Base-by-base conservation (phyloP, 352 stramenopile species). In the Phytophthora melonis region DNA sequence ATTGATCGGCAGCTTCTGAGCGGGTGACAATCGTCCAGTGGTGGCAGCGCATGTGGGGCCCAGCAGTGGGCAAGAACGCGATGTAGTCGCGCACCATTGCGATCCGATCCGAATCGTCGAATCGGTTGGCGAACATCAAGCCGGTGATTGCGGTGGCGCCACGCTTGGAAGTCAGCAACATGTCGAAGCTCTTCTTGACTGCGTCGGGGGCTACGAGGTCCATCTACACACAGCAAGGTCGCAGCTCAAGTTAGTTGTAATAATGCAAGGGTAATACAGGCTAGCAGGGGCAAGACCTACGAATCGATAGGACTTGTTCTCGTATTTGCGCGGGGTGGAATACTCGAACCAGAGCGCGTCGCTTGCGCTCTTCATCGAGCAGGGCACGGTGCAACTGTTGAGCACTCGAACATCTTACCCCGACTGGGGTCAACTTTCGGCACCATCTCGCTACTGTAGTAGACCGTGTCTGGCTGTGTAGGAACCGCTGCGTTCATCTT, bases 101-200 rank as follows among this genome's bases (percentile, higher is more conserved):
- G 16, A 47, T n/a, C 1, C 30, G 66, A 21, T 27, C 34, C 6
- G 7, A 19, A 4, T 58, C 39, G 41, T 68, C 14, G 25, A 63
- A 57, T n/a, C 54, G 61, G 3, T 34, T 54, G 21, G 66, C 66
- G 45, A 68, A 67, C 58, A 68, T 72, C 9, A 72, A n/a, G 11
- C 66, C 50, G 32, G 57, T 63, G 14, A 73, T 67, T 4, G 36
- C 39, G 8, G 63, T 57, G 16, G 36, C 5, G 11, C 41, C 52
- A 3, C 16, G 45, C 18, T 63, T 45, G 23, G 39, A 68, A 30
- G 58, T n/a, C 25, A 72, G n/a, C 23, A 66, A 14, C 34, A 72
- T 7, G n/a, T 67, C 65, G n/a, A 72, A 72, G n/a, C 52, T 72
- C 49, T 72, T 72, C 19, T 59, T 72, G 6, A 63, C 53, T 23